Conservation (phyloP, 2,329 filamentous ascomycete genomes). For the Macrophomina pseudophaseolina region DNA sequence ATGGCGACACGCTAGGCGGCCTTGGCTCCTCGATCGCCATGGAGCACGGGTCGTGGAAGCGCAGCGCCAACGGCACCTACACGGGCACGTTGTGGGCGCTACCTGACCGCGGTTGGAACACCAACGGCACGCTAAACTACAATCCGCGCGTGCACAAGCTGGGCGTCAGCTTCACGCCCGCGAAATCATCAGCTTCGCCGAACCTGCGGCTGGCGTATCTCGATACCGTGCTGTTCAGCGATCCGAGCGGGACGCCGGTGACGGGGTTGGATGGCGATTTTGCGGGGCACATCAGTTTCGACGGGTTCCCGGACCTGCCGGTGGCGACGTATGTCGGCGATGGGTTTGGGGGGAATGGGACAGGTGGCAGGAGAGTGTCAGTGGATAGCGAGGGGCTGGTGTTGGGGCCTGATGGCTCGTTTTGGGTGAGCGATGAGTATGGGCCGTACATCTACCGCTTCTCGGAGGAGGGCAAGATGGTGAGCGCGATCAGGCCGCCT, state of each 20-base stretch:
- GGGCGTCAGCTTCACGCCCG: constrained; percentile 62
- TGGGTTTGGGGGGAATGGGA: constrained; percentile 67
- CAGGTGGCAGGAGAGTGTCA: constrained; percentile 64
- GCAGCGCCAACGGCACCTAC: constrained; percentile 63
- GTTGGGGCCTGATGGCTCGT: constrained; percentile 63
- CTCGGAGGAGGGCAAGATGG: constrained; percentile 61
- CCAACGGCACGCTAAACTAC: constrained; percentile 60
- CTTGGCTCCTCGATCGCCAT: constrained; percentile 71
- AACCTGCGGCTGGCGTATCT: constrained; percentile 68
- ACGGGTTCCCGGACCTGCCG: constrained; percentile 67
- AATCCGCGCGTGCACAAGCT: constrained; percentile 72
- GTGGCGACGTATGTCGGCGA: constrained; percentile 68
- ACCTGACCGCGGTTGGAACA: constrained; percentile 77
- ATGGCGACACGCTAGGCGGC: constrained; percentile 71
- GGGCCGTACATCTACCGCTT: constrained; percentile 75
- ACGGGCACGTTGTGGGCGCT: constrained; percentile 66
- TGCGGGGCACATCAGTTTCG: constrained; percentile 58
- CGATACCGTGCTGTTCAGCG: constrained; percentile 68
- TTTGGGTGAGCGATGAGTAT: constrained; percentile 74
- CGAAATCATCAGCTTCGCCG: constrained; percentile 57
- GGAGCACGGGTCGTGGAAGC: constrained; percentile 64
- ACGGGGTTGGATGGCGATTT: constrained; percentile 69
- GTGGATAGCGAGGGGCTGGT: constrained; percentile 72
- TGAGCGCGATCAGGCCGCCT: constrained; percentile 67
- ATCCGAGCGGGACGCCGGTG: constrained; percentile 64